phyloP scores from a whole-genome alignment of 352 stramenopile genomes.

The Phytophthora europaea region DNA sequence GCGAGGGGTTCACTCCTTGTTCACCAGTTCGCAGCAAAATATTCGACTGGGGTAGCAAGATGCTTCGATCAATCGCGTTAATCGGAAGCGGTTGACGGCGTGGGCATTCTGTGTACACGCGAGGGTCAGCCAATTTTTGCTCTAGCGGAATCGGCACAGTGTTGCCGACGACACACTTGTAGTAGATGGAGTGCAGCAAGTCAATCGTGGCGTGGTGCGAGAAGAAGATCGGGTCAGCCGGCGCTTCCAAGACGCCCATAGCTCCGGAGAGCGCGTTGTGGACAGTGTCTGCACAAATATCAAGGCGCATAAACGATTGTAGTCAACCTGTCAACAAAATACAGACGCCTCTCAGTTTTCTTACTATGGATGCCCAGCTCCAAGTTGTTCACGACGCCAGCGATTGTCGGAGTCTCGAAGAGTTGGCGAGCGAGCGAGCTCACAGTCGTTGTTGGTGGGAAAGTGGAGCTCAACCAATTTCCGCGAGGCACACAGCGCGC shows the following conservation, averaged over 20 bases:
- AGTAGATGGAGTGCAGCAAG: slow-evolving; percentile 87
- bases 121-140: slow-evolving; percentile 68
- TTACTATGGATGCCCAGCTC: slow-evolving; percentile 85
- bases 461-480: slow-evolving; percentile 57
- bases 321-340: slow-evolving; percentile 3
- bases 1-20: slow-evolving; percentile 46
- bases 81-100: slow-evolving; percentile 48
- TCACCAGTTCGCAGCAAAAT: slow-evolving; percentile 65
- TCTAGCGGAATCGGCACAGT: slow-evolving; percentile 56
- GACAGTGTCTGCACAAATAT: slow-evolving; percentile 69
- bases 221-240: slow-evolving; percentile 89
- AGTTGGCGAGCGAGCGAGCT: slow-evolving; percentile 83
- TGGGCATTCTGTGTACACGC: slow-evolving; percentile 65
- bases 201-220: slow-evolving; percentile 89
- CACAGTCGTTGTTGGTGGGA: slow-evolving; percentile 75
- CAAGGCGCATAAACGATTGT: slow-evolving; percentile 3
- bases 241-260: slow-evolving; percentile 81
- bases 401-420: slow-evolving; percentile 76
- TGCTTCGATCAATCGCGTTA: slow-evolving; percentile 52
- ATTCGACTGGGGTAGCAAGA: slow-evolving; percentile 69
- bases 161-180: slow-evolving; percentile 85
- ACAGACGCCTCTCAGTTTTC: slow-evolving; percentile 14
- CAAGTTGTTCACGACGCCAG: slow-evolving; percentile 67
- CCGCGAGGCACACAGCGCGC: slow-evolving; percentile 79
- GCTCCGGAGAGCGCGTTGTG: slow-evolving; percentile 75